phyloP scores from a whole-genome alignment of 192 early-diverging fungal species.

The Backusella luteola region DNA sequence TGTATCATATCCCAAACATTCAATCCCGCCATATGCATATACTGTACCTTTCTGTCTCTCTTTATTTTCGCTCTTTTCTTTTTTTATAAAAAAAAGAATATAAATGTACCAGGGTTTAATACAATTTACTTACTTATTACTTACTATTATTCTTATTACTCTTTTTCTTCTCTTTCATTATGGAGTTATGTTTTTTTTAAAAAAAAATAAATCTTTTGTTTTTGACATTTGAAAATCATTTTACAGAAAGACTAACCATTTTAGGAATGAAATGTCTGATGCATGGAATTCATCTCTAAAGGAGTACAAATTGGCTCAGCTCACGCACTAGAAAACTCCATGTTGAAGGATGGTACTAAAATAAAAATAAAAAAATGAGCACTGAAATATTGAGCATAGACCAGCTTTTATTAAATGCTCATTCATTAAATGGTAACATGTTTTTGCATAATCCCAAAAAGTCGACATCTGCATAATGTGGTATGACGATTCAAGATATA shows the following conservation, averaged over 20 bases:
- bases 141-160: neutral
- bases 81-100: neutral
- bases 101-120: neutral
- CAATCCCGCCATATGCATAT: neutral
- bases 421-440: neutral
- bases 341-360: neutral
- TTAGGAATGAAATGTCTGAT: neutral
- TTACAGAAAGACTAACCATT: neutral
- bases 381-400: neutral
- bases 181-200: neutral
- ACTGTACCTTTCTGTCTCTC: neutral
- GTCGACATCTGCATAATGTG: neutral
- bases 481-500: neutral
- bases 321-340: neutral
- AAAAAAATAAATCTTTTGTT: neutral
- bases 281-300: neutral
- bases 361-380: neutral
- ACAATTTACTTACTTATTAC: neutral
- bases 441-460: neutral
- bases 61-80: neutral
- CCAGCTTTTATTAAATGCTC: neutral
- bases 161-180: neutral
- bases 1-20: neutral
- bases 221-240: constrained; percentile 3
- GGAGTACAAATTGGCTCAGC: neutral